Conservation (phyloP, 225 moss, liverwort and hornwort species). For the Thuidium tamariscinum region DNA sequence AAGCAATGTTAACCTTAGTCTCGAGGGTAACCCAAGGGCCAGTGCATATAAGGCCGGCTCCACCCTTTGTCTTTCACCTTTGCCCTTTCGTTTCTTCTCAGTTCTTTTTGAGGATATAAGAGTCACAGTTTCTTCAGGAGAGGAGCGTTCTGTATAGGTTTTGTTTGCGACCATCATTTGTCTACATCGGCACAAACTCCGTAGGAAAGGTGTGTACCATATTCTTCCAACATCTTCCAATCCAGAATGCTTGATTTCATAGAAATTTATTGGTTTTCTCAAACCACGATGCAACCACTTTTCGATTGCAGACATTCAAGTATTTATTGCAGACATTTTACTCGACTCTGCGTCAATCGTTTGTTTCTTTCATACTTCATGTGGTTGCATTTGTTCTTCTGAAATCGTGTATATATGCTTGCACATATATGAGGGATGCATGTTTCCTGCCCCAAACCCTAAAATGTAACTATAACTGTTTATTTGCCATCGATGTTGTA, state of each 20-base stretch:
- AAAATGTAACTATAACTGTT: too few relatives aligned
- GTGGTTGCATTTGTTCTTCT: neutral
- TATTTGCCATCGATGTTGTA: neutral
- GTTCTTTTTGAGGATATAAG: neutral
- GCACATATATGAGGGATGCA: neutral
- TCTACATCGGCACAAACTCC: neutral
- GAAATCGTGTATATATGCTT: neutral
- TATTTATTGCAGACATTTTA: neutral
- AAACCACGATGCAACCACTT: neutral
- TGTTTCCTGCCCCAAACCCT: neutral
- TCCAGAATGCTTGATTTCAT: neutral
- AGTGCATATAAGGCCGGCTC: neutral
- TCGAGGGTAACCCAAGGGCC: neutral
- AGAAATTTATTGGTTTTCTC: neutral
- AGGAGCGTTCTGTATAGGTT: neutral
- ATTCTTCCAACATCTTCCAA: neutral
- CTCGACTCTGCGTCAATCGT: neutral
- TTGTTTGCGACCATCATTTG: neutral
- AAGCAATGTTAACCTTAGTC: neutral
- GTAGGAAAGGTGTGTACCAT: neutral
- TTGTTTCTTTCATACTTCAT: neutral
- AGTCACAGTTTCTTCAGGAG: neutral
- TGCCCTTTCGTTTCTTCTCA: conserved; percentile 13
- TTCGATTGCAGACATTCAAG: neutral
- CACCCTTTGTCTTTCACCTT: neutral